Evolutionary conservation across 2,329 filamentous ascomycete genomes (phyloP), one percentile per base, ranked within the genome.

Genomic region (Cadophora sp.): DNA sequence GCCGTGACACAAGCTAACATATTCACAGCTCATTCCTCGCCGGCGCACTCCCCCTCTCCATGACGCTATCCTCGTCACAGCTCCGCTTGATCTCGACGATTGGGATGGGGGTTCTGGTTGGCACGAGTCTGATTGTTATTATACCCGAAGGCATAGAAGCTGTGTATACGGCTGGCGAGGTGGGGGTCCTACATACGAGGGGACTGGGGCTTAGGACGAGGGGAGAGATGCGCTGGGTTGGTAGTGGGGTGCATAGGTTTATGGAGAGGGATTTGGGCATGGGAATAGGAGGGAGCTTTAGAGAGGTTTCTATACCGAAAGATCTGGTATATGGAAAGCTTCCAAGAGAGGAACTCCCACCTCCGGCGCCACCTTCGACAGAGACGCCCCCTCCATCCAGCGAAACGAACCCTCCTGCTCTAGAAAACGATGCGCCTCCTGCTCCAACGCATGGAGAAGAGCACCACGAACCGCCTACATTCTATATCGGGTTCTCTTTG

Each of bases 91-190:
- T 98, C 78, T 97, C 95, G 26, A 94, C 94, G 67, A 88, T 98
- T 78, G 96, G 96, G 64, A 93, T 97, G 79, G 96, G 96, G 55
- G 92, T 99, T 62, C 84, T 99, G 9, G 94, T 99, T 19, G 96
- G 96, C 43, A 98, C 96, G 31, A 95, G 95, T 1, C 86, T 99
- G 72, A 95, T 98, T 72, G 94, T 99, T 37, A 98, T 99, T 77
- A 97, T 99, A 76, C 96, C 96, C 0, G 96, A 99, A 80, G 96
- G 96, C 46, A 91, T 98, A 68, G 94, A 97, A 78, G 95, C 96
- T 3, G 86, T 97, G 67, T 93, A 96, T 74, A 89, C 85, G 16
- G 82, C 85, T 2, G 79, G 81, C 1, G 78, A 82, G 16, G 68
- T 55, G n/a, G 69, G 60, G 24, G 73, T 75, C 65, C 61, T 68